Evolutionary conservation across 768 basidiomycete genomes (phyloP), one percentile per base, ranked within the genome.

Genomic region (Pulveroboletus sp.): DNA sequence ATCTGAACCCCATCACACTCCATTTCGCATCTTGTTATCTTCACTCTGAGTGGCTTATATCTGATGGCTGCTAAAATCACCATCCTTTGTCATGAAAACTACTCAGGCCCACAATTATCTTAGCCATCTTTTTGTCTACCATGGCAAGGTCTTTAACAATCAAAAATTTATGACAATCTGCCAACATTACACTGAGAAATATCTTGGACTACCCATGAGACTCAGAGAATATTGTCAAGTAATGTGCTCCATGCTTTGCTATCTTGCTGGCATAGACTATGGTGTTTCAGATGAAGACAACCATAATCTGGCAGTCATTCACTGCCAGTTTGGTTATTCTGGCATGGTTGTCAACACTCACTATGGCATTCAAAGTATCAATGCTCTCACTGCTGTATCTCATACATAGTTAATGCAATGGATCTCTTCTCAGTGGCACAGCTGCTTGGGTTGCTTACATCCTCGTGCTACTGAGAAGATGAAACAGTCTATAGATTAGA

Each of bases 1-100:
- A 32, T 55, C 29, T 47, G 49, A 49, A 17, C 58, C 58, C 0
- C 19, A 20, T 2, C 51, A 45, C 7, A n/a, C n/a, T 29, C 49
- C 0, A 26, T 53, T 2, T 54, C 46, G 0, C 43, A 31, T 5
- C 48, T 59, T 0, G 19, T 43, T 10, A 35, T 49, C 4, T 44
- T 59, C 13, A 23, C 14, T 6, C 32, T 50, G 29, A 50, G 40
- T 1, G 41, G 43, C 2, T 7, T 52, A 1, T 52, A 48, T 3
- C 45, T 45, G 0, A 22, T 51, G 0, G 35, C 34, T 1, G 45
- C 50, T 1, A 42, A 42, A 2, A 20, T 51, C 1, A 8, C 45
- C 0, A n/a, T 41, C 7, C 11, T 47, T 41, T 6, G 32, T 51
- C 11, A 51, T 51, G 50, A 45, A 51, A 1, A 10, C 29, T 0